These are phyloP conservation scores for Irpex rosettiformis DNA, from an alignment of 1,284 basidiomycete genomes.

Conservation along the genomic window DNA sequence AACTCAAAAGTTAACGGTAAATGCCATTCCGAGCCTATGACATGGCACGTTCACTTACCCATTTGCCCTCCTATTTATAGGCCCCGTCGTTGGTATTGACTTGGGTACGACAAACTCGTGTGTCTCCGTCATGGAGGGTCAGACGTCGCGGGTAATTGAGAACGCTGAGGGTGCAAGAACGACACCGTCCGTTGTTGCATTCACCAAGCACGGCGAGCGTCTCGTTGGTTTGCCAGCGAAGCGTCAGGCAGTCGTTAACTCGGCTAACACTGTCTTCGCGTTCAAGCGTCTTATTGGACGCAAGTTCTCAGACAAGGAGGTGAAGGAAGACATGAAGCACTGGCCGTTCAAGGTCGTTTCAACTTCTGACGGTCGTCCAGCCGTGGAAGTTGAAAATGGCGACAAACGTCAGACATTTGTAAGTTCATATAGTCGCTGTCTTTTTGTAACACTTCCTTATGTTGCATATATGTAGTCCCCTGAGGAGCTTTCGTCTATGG, in stretches of 20 bases:
- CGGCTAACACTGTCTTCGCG: conserved; percentile 90
- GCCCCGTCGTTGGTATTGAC: conserved; percentile 83
- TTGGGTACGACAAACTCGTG: conserved; percentile 91
- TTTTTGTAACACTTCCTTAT: too few relatives aligned
- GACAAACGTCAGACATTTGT: conserved; percentile 68
- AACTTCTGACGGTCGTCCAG: conserved; percentile 68
- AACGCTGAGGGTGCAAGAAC: conserved; percentile 98
- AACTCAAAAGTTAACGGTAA: conserved; percentile 77
- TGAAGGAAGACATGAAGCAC: conserved; percentile 85
- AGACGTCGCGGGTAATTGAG: conserved; percentile 93
- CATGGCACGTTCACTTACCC: not conserved
- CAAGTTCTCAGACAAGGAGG: conserved; percentile 91
- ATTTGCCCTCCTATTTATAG: conserved; percentile 30
- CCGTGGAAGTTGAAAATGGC: conserved; percentile 78
- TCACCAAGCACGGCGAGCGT: conserved; percentile 94
- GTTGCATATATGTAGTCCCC: conserved; percentile 69
- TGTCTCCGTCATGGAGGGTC: conserved; percentile 94
- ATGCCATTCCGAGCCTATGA: conserved; percentile 19
- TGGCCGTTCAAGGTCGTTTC: conserved; percentile 85
- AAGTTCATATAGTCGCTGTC: too few relatives aligned
- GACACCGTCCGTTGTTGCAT: conserved; percentile 97
- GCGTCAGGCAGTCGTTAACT: conserved; percentile 96
- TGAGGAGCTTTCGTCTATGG: conserved; percentile 84
- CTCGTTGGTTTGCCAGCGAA: conserved; percentile 96
- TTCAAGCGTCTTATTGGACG: conserved; percentile 98